Conservation (phyloP, 2,329 filamentous ascomycete genomes). For the Talaromyces rugulosus region DNA sequence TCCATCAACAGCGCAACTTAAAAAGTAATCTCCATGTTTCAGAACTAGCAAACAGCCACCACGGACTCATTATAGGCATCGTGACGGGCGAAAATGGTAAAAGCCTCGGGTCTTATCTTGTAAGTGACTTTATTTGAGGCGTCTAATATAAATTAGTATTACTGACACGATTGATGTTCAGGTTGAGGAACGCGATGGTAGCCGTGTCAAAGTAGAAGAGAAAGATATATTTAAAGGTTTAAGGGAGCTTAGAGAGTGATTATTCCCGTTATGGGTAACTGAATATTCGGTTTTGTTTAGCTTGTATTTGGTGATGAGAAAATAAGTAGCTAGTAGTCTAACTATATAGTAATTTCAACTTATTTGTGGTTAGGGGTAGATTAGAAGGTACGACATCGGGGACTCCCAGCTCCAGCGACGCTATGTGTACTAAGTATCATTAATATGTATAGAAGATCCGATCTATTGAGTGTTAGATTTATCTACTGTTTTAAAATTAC, state of each 20-base stretch:
- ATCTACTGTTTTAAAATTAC: too few relatives aligned
- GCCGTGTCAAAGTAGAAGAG: conserved; percentile 8
- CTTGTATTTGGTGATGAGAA: too few relatives aligned
- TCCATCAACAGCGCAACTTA: not conserved
- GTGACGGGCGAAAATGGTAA: conserved; percentile 5
- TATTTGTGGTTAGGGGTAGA: too few relatives aligned
- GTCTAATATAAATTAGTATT: not conserved
- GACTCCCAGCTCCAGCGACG: too few relatives aligned
- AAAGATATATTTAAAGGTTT: conserved; percentile 11
- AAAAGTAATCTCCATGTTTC: not conserved
- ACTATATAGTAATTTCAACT: too few relatives aligned
- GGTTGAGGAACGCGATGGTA: conserved; percentile 6
- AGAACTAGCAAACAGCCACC: conserved; percentile 6
- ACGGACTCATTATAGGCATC: conserved; percentile 8
- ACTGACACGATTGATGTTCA: not conserved
- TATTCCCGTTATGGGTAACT: not conserved
- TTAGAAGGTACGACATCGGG: too few relatives aligned
- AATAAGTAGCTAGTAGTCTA: too few relatives aligned
- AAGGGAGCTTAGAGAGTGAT: not conserved
- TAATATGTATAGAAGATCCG: too few relatives aligned
- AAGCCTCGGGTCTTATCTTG: conserved; percentile 3
- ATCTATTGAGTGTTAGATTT: too few relatives aligned
- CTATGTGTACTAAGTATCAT: too few relatives aligned
- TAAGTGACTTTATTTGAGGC: not conserved
- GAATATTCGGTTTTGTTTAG: too few relatives aligned